phyloP scores from a whole-genome alignment of 306 rosid species.

The Glycine soja region DNA sequence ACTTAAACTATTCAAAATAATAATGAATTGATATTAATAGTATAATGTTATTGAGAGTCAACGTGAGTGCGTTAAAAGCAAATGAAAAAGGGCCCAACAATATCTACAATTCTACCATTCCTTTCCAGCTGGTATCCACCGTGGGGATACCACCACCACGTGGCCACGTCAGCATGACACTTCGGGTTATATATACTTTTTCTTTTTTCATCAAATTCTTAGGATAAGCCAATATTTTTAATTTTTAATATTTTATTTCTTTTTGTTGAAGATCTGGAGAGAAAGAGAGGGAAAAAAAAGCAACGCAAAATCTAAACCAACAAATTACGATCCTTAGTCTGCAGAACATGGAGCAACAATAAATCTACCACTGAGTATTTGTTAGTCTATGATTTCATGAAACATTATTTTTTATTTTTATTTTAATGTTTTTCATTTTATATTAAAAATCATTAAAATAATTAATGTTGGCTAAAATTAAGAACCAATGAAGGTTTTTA shows the following conservation, averaged over 20 bases:
- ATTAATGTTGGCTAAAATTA: not conserved
- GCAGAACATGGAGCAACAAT: no score
- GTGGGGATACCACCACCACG: conserved; percentile 42
- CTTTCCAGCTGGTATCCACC: conserved; percentile 52
- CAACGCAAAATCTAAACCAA: no score
- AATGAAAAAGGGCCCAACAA: conserved; percentile 10
- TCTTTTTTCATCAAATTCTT: not conserved
- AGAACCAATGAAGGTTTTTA: not conserved
- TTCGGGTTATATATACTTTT: not conserved
- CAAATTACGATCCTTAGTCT: no score
- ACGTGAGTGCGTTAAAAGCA: not conserved
- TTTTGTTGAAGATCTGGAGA: no score
- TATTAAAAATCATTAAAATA: not conserved
- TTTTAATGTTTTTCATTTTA: not conserved
- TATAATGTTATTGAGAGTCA: not conserved
- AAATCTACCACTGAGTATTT: no score
- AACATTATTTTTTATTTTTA: not conserved
- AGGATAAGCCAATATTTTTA: not conserved
- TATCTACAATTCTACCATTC: not conserved
- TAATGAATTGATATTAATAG: no score
- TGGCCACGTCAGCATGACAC: conserved; percentile 52
- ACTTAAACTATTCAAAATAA: no score
- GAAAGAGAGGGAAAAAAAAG: no score
- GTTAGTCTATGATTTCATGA: not conserved
- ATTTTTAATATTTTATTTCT: no score